Evolutionary conservation across 371 early-diverging fungal species (phyloP).

Genomic region (Gilbertella persicaria): DNA sequence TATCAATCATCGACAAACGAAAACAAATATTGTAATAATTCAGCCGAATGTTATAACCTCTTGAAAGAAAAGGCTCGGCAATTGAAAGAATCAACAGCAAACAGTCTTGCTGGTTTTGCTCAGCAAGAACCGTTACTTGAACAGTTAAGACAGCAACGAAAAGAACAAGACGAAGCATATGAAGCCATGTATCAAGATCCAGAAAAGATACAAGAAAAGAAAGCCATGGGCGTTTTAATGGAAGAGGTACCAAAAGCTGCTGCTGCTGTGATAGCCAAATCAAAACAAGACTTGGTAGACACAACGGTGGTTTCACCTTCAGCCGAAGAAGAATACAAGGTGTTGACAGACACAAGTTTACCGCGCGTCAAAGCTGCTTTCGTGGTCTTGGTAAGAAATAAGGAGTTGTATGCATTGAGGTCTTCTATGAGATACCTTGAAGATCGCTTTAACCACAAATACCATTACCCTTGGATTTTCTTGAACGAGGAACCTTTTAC

Average conservation of each 20-base stretch:
- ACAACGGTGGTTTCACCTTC: not conserved
- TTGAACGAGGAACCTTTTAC: slow-evolving; percentile 84
- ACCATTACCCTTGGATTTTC: slow-evolving; percentile 88
- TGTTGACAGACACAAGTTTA: slow-evolving; percentile 18
- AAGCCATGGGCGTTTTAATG: slow-evolving; percentile 5
- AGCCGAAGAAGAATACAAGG: slow-evolving; percentile 17
- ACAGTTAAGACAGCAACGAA: slow-evolving; percentile 1
- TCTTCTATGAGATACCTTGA: slow-evolving; percentile 77
- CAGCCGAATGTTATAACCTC: slow-evolving; percentile 27
- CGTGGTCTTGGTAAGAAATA: slow-evolving; percentile 71
- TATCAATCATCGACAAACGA: slow-evolving; percentile 4
- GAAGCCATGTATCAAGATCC: slow-evolving; percentile 11
- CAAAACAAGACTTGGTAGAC: not conserved
- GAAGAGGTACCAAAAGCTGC: slow-evolving; percentile 10
- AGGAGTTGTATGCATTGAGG: slow-evolving; percentile 70
- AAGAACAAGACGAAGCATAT: slow-evolving; percentile 11
- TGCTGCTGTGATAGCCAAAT: not conserved
- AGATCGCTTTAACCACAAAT: slow-evolving; percentile 79
- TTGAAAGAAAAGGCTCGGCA: slow-evolving; percentile 19
- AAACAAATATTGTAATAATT: slow-evolving; percentile 17
- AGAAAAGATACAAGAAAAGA: not conserved
- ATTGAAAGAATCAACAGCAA: slow-evolving; percentile 7
- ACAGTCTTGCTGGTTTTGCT: not conserved
- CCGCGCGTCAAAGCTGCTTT: slow-evolving; percentile 59
- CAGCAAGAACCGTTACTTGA: slow-evolving; percentile 6